Conservation (phyloP, 2,329 filamentous ascomycete species). For the Immersiporthe knoxdaviesiana region DNA sequence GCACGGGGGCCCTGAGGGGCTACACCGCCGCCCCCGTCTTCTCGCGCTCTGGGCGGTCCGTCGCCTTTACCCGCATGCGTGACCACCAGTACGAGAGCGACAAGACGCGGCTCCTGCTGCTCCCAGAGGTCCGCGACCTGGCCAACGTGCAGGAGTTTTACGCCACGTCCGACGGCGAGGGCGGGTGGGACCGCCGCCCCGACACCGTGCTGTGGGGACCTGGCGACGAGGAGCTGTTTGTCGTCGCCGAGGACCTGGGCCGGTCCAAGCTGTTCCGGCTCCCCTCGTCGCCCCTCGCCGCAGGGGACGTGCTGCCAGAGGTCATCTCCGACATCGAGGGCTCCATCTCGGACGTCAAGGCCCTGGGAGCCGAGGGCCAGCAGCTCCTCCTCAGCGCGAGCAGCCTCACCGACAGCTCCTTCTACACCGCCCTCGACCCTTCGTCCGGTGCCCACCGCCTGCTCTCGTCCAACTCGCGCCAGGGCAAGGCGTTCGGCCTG, state of each 20-base stretch:
- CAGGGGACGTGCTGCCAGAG: slow-evolving; percentile 49
- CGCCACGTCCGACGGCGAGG: slow-evolving; percentile 63
- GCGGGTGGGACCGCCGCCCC: slow-evolving; percentile 63
- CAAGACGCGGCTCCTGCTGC: slow-evolving; percentile 68
- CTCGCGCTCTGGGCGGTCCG: slow-evolving; percentile 69
- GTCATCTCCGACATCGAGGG: slow-evolving; percentile 55
- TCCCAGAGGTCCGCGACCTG: slow-evolving; percentile 63
- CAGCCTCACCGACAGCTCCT: slow-evolving; percentile 73
- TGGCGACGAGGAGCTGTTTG: slow-evolving; percentile 66
- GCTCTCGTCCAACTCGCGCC: slow-evolving; percentile 67
- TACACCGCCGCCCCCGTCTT: slow-evolving; percentile 72
- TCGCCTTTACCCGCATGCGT: slow-evolving; percentile 81
- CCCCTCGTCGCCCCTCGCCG: slow-evolving; percentile 56
- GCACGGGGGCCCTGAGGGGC: slow-evolving; percentile 63
- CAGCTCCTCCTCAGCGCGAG: slow-evolving; percentile 67
- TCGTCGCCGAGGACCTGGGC: slow-evolving; percentile 74
- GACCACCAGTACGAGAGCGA: slow-evolving; percentile 80
- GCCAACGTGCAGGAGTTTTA: slow-evolving; percentile 65
- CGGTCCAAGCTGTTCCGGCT: slow-evolving; percentile 65
- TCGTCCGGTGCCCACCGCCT: slow-evolving; percentile 41
- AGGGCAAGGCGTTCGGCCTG: slow-evolving; percentile 69
- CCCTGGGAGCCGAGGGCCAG: slow-evolving; percentile 50
- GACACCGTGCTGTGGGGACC: slow-evolving; percentile 60
- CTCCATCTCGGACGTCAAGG: slow-evolving; percentile 56
- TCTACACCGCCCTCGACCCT: slow-evolving; percentile 64